Base-by-base conservation (phyloP, 768 basidiomycete species). In the Phlegmacium glaucopus region DNA sequence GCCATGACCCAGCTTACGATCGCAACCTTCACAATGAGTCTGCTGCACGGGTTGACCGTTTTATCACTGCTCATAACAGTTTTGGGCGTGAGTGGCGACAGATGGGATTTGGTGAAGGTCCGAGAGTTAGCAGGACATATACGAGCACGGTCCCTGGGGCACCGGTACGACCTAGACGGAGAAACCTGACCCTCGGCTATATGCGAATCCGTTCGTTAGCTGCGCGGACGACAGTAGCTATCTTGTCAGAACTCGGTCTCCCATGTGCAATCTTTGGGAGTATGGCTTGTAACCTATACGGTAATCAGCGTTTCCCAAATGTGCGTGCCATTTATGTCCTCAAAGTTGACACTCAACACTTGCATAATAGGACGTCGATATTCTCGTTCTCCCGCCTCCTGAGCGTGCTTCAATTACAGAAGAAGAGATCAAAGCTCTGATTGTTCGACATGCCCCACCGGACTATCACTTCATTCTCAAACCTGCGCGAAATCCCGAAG, bases 231-330 rank as follows among this genome's bases (percentile, higher is more conserved):
- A 58, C 63, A 27, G 55, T 65, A 12, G 41, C 38, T 11, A 61
- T 65, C 9, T 45, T 74, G 2, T 27, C 45, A 9, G 51, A 52
- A 13, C 52, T 59, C 26, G 60, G 59, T 6, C 48, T 68, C 18
- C 42, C 47, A 10, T 65, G 64, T 26, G 67, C 64, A 8, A 54
- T 72, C 11, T 71, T 71, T 43, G 72, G 72, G 8, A 68, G 72
- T 47, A 55, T 71, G 1, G 72, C 70, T 6, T 66, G 67, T 40
- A 66, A 62, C 42, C 51, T 72, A 3, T 74, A 71, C 49, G 72
- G 71, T 12, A 68, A 62, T 44, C 32, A 49, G 37, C 61, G 72
- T 9, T 52, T 50, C 47, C 72, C 72, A 2, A 72, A 74, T 43
- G 71, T 74, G 45, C 28, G 57, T 48, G 11, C 16, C 22, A 28